Conservation (phyloP, 2,329 filamentous ascomycete species). For the Alternaria arborescens region DNA sequence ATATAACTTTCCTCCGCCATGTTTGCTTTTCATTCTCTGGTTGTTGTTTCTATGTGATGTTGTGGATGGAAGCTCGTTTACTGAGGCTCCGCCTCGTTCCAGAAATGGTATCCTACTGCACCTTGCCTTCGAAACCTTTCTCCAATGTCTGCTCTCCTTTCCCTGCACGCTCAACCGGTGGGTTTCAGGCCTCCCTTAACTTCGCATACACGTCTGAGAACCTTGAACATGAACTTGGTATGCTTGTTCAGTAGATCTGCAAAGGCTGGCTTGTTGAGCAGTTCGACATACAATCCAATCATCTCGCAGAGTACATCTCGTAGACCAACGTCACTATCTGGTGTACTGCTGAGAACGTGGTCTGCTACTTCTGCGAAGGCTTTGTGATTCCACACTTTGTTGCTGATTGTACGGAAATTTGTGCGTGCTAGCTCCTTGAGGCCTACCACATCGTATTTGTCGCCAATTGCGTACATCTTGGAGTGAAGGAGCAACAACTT, state of each 20-base stretch:
- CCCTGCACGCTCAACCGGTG: too few relatives aligned
- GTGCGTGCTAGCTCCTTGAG: neutral
- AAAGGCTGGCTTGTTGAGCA: neutral
- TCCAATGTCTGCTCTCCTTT: neutral
- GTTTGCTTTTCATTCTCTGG: neutral
- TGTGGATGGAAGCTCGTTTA: too few relatives aligned
- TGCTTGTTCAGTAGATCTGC: neutral
- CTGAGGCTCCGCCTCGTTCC: too few relatives aligned
- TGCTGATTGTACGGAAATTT: neutral
- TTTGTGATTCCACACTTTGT: neutral
- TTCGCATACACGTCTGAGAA: neutral
- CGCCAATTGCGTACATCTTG: slow-evolving; percentile 5
- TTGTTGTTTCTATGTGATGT: too few relatives aligned
- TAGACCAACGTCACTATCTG: neutral
- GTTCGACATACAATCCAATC: neutral
- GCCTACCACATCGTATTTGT: slow-evolving; percentile 2
- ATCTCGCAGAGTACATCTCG: too few relatives aligned
- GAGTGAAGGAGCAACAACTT: neutral
- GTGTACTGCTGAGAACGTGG: neutral
- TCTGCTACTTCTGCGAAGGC: neutral
- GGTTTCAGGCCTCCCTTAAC: neutral
- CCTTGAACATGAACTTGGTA: neutral
- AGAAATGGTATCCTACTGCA: too few relatives aligned
- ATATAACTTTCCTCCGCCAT: slow-evolving; percentile 2
- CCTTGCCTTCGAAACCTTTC: too few relatives aligned